Percentiles rank a stretch among this genome's conserved stretches.
Evolutionary conservation across 1,284 basidiomycete genomes (phyloP).

Genomic region (Malassezia globosa): DNA sequence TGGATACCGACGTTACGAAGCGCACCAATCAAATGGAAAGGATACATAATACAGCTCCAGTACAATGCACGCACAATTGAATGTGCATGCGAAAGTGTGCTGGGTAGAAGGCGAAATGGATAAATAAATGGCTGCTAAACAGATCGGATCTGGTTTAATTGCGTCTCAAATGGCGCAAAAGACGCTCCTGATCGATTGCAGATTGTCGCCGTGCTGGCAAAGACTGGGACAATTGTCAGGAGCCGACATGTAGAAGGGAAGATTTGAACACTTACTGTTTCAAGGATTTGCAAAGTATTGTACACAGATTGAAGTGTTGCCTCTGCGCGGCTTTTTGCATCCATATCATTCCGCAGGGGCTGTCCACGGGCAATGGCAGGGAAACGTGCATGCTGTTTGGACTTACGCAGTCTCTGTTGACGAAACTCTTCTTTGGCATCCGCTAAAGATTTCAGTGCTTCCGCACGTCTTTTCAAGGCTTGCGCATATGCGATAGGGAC

Average conservation of each 20-base stretch:
- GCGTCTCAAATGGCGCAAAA: not conserved
- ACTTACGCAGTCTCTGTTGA: conserved; percentile 7
- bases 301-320: not conserved
- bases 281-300: not conserved
- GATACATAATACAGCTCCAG: no score
- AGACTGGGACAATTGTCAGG: not conserved
- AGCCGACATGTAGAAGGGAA: not conserved
- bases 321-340: conserved; percentile 4
- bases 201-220: conserved; percentile 4
- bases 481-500: conserved; percentile 9
- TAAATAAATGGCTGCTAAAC: no score
- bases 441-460: conserved; percentile 3
- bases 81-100: no score
- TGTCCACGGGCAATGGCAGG: conserved; percentile 4
- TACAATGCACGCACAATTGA: no score
- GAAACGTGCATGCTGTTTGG: conserved; percentile 1
- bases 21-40: no score
- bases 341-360: conserved; percentile 7
- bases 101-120: no score
- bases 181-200: conserved; percentile 7
- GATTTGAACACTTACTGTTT: conserved; percentile 2
- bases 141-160: not conserved
- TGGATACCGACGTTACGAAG: no score
- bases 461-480: conserved; percentile 4
- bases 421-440: conserved; percentile 13